A percentile compares a stretch with the other conserved stretches of the same genome.
Evolutionary conservation across 2,329 filamentous ascomycete species (phyloP).

Genomic region (Fusarium sp.): DNA sequence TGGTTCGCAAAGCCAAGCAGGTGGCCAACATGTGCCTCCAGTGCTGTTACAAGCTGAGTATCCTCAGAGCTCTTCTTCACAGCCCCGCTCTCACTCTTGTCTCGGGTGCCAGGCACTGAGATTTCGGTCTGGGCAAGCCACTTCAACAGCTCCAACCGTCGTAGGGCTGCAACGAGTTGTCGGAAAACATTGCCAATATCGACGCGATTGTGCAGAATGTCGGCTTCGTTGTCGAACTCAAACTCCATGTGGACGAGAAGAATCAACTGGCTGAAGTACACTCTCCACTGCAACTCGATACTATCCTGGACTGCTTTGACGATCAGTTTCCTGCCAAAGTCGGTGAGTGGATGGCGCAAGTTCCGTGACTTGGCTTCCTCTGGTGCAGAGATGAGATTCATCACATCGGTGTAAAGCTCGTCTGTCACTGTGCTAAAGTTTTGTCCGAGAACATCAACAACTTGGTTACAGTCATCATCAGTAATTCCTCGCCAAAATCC

Average conservation of each 20-base stretch:
- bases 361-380: constrained; percentile 61
- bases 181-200: constrained; percentile 78
- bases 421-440: constrained; percentile 70
- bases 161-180: constrained; percentile 76
- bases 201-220: constrained; percentile 69
- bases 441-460: constrained; percentile 77
- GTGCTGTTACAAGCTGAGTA: constrained; percentile 64
- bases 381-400: constrained; percentile 59
- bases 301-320: constrained; percentile 84
- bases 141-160: constrained; percentile 77
- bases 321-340: constrained; percentile 80
- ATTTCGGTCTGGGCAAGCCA: constrained; percentile 75
- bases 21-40: constrained; percentile 71
- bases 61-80: constrained; percentile 60
- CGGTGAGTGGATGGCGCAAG: constrained; percentile 69
- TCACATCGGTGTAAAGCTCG: constrained; percentile 65
- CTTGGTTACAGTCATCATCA: constrained; percentile 80
- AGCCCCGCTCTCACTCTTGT: constrained; percentile 50
- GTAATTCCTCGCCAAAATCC: constrained; percentile 83
- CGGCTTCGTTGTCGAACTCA: constrained; percentile 80
- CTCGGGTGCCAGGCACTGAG: constrained; percentile 60
- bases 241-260: constrained; percentile 89
- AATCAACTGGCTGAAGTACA: constrained; percentile 85
- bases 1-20: constrained; percentile 71
- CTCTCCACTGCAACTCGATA: constrained; percentile 76